Evolutionary conservation across 257 asterid species (phyloP).

Genomic region (Fraxinus quadrangulata): DNA sequence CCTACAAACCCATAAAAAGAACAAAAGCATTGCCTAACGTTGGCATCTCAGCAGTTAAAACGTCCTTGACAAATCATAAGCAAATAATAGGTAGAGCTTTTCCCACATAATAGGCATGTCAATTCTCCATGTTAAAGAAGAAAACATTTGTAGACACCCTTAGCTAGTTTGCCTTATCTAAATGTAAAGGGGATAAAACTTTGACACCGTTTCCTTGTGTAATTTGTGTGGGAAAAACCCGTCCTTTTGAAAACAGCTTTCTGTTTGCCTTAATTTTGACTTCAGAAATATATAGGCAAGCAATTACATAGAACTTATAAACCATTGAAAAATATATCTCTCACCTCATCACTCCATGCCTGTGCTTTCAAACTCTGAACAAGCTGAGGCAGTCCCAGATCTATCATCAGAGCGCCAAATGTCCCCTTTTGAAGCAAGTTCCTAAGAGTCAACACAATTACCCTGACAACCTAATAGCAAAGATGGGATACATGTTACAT

Average conservation of each 20-base stretch:
- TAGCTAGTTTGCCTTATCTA: neutral
- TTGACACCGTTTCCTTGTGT: neutral
- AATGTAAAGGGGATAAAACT: conserved; percentile 7
- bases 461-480: conserved; percentile 74
- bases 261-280: conserved; percentile 13
- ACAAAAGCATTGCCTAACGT: neutral
- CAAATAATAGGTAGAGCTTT: neutral
- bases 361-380: conserved; percentile 88
- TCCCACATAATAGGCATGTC: neutral
- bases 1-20: neutral
- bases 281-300: conserved; percentile 18
- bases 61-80: neutral
- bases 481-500: neutral
- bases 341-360: conserved; percentile 97
- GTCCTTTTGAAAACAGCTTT: neutral
- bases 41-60: neutral
- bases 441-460: conserved; percentile 78
- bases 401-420: conserved; percentile 84
- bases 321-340: conserved; percentile 17
- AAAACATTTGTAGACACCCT: conserved; percentile 9
- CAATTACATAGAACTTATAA: neutral
- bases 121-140: neutral
- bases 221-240: conserved; percentile 7
- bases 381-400: conserved; percentile 73
- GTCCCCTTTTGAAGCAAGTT: conserved; percentile 80